A percentile compares a stretch with the other conserved stretches of the same genome.
These are phyloP conservation scores for Coemansia sp. DNA, from an alignment of 371 early-diverging fungal species.

Conservation along the genomic window DNA sequence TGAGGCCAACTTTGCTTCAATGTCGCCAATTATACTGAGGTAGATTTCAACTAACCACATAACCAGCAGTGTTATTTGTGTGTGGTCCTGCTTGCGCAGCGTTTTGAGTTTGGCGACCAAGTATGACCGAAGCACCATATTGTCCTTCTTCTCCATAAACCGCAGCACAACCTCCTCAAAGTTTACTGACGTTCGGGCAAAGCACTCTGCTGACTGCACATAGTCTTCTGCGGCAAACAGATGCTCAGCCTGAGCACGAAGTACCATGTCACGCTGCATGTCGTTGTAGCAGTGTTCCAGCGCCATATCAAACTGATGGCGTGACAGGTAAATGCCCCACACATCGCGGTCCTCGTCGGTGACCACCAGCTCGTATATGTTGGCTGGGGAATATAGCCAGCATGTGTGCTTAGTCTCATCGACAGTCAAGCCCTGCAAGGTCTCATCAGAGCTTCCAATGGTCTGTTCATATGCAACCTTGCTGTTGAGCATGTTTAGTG, in stretches of 20 bases:
- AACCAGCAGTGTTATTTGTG: slow-evolving; percentile 76
- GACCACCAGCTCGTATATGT: slow-evolving; percentile 83
- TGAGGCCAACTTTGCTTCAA: slow-evolving; percentile 57
- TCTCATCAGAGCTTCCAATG: slow-evolving; percentile 57
- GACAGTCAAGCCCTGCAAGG: slow-evolving; percentile 62
- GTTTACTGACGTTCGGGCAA: slow-evolving; percentile 69
- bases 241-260: slow-evolving; percentile 82
- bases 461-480: slow-evolving; percentile 79
- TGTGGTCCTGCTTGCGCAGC: slow-evolving; percentile 65
- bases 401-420: slow-evolving; percentile 79
- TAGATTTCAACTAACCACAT: slow-evolving; percentile 90
- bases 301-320: slow-evolving; percentile 72
- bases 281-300: slow-evolving; percentile 68
- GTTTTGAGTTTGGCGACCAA: slow-evolving; percentile 65
- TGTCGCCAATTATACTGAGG: slow-evolving; percentile 68
- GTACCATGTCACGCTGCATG: slow-evolving; percentile 70
- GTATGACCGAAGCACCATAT: slow-evolving; percentile 73
- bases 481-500: slow-evolving; percentile 74
- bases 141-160: slow-evolving; percentile 74
- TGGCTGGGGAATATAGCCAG: slow-evolving; percentile 79
- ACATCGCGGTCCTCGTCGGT: slow-evolving; percentile 89
- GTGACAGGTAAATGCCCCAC: slow-evolving; percentile 82
- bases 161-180: slow-evolving; percentile 86
- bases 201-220: slow-evolving; percentile 77
- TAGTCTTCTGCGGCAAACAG: slow-evolving; percentile 74